Percentiles rank a stretch among this genome's conserved stretches.
These are phyloP conservation scores for Penicillium bovifimosum DNA, from an alignment of 495 filamentous ascomycete genomes.

Conservation along the genomic window DNA sequence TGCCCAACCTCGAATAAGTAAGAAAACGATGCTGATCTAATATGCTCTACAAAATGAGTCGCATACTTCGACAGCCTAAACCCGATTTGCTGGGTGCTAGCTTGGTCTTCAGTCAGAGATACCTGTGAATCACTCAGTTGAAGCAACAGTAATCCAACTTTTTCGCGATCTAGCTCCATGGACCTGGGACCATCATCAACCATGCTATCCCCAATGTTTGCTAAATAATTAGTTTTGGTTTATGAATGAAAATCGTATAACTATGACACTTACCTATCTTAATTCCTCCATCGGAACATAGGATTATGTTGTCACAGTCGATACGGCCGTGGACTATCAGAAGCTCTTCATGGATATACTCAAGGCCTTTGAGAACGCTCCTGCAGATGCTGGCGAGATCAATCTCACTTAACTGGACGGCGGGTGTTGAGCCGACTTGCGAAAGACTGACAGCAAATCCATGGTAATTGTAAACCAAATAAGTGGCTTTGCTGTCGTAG, in stretches of 20 bases:
- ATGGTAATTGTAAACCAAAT: constrained; percentile 4
- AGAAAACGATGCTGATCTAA: not conserved
- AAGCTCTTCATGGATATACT: not conserved
- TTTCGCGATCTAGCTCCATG: constrained; percentile 1
- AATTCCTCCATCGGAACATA: not conserved
- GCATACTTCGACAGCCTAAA: not conserved
- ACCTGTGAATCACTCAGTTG: not conserved
- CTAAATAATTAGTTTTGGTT: not conserved
- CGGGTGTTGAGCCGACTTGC: constrained; percentile 1
- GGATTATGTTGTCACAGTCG: not conserved
- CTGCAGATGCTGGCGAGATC: not conserved
- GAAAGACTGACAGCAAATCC: constrained; percentile 1
- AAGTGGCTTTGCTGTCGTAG: not conserved
- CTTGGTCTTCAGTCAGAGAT: not conserved
- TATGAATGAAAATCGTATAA: not conserved
- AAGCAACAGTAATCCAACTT: not conserved
- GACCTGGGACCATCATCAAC: not conserved
- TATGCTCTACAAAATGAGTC: not conserved
- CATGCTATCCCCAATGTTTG: constrained; percentile 2
- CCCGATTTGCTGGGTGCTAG: not conserved
- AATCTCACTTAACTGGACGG: not conserved
- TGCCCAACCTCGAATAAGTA: not conserved
- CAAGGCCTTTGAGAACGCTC: not conserved
- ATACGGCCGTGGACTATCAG: not conserved
- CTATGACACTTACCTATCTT: constrained; percentile 2